Evolutionary conservation across 1,284 basidiomycete species (phyloP).

Genomic region (Boletus coffeatus): DNA sequence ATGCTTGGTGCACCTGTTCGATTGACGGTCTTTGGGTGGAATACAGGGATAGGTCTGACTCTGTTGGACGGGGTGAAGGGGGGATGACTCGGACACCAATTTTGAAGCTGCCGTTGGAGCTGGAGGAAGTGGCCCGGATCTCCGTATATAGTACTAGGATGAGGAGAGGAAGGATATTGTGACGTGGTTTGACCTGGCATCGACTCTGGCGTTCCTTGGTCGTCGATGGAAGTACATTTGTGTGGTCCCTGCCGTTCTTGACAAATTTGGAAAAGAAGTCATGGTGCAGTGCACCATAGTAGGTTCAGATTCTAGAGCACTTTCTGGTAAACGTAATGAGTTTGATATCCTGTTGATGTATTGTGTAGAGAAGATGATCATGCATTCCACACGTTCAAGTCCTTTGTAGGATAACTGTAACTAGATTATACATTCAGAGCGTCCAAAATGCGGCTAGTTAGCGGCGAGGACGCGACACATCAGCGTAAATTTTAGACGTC

Average conservation of each 20-base stretch:
- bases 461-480: too few relatives aligned
- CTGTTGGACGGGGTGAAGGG: slow-evolving; percentile 22
- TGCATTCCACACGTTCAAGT: too few relatives aligned
- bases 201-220: background rate
- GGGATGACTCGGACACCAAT: slow-evolving; percentile 25
- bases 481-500: too few relatives aligned
- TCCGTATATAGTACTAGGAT: background rate
- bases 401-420: too few relatives aligned
- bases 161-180: slow-evolving; percentile 23
- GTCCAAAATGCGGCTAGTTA: too few relatives aligned
- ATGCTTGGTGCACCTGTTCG: slow-evolving; percentile 19
- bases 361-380: too few relatives aligned
- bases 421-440: too few relatives aligned
- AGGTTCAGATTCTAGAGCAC: too few relatives aligned
- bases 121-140: slow-evolving; percentile 18
- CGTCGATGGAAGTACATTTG: slow-evolving; percentile 2
- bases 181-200: slow-evolving; percentile 20
- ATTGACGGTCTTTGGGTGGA: slow-evolving; percentile 8
- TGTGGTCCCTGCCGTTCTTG: slow-evolving; percentile 24
- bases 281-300: too few relatives aligned
- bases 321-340: too few relatives aligned
- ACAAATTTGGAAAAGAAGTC: slow-evolving; percentile 47
- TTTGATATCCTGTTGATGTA: too few relatives aligned
- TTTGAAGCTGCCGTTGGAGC: slow-evolving; percentile 24
- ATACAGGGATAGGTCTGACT: slow-evolving; percentile 16